Conservation (phyloP, 768 basidiomycete genomes). For the Mycena galericulata region DNA sequence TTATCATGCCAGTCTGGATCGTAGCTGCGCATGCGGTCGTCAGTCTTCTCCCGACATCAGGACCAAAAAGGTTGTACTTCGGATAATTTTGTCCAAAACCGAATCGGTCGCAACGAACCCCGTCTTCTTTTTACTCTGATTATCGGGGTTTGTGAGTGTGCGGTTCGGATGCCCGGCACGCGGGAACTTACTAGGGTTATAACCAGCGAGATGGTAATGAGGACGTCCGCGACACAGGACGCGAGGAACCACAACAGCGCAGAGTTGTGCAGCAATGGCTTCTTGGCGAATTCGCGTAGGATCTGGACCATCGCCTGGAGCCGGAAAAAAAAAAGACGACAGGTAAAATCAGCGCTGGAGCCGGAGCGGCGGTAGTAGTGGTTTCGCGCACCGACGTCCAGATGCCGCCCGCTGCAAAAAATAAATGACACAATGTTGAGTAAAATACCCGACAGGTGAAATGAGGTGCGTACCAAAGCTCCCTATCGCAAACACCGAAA, state of each 20-base stretch:
- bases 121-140: constrained; percentile 17
- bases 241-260: constrained; percentile 61
- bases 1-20: constrained; percentile 34
- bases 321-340: no score
- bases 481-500: constrained; percentile 13
- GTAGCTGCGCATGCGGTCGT: constrained; percentile 13
- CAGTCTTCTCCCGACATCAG: background rate
- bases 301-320: constrained; percentile 42
- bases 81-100: constrained; percentile 33
- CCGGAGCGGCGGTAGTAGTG: no score
- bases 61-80: constrained; percentile 19
- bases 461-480: constrained; percentile 47
- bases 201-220: constrained; percentile 55
- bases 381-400: constrained; percentile 48
- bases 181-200: constrained; percentile 44
- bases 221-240: constrained; percentile 55
- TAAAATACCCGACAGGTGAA: background rate
- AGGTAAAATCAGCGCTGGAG: background rate
- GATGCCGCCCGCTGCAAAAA: constrained; percentile 50
- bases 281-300: constrained; percentile 51
- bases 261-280: constrained; percentile 45
- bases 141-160: background rate
- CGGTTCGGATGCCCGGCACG: background rate
- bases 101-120: constrained; percentile 23
- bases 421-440: background rate